phyloP scores from a whole-genome alignment of 1,284 basidiomycete species.

The Cutaneotrichosporon sp. region DNA sequence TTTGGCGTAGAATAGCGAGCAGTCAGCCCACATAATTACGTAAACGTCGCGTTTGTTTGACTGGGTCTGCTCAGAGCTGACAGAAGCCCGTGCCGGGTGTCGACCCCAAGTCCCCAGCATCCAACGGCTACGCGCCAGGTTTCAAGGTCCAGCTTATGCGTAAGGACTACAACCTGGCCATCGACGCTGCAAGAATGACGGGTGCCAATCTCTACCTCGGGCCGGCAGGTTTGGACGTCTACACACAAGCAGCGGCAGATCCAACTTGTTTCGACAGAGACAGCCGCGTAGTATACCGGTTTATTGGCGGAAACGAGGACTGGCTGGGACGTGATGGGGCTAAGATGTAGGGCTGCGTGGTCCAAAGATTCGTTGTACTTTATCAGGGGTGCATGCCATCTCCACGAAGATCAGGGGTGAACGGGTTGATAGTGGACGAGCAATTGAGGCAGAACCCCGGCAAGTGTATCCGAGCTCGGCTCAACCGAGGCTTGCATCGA shows the following conservation, averaged over 20 bases:
- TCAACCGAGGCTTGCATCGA: too few species aligned
- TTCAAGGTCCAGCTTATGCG: conserved; percentile 14
- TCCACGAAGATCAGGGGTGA: too few species aligned
- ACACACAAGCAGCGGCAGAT: not conserved
- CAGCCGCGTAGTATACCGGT: conserved; percentile 9
- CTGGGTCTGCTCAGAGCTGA: too few species aligned
- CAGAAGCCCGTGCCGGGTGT: conserved; percentile 8
- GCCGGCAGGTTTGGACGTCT: conserved; percentile 6
- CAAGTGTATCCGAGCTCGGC: too few species aligned
- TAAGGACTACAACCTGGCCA: conserved; percentile 10
- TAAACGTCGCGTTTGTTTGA: too few species aligned
- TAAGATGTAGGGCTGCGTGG: not conserved
- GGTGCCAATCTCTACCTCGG: conserved; percentile 6
- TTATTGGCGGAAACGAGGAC: conserved; percentile 8
- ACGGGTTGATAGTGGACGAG: too few species aligned
- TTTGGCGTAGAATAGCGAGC: too few species aligned
- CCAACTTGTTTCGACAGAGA: conserved; percentile 7
- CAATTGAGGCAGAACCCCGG: too few species aligned
- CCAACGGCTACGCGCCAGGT: conserved; percentile 1
- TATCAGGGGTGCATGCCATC: too few species aligned
- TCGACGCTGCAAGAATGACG: not conserved
- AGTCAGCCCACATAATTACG: too few species aligned
- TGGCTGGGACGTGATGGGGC: not conserved
- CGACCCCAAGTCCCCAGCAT: conserved; percentile 2
- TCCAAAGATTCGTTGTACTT: too few species aligned